phyloP scores from a whole-genome alignment of 805 yeast genomes.

The Starmera dryadoides region DNA sequence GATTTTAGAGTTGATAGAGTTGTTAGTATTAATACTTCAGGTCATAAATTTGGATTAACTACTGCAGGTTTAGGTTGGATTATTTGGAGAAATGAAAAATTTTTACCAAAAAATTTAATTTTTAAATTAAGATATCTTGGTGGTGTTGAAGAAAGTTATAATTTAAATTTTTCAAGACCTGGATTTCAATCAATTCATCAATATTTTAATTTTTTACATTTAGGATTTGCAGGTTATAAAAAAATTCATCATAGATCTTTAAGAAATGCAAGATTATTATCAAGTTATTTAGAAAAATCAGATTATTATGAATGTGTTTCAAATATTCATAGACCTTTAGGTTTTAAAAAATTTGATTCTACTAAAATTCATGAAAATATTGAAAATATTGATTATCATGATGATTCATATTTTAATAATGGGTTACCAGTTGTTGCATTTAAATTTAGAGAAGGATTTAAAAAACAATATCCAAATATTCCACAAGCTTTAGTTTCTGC shows the following conservation, averaged over 20 bases:
- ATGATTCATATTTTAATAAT: conserved; percentile 47
- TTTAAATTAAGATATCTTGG: conserved; percentile 82
- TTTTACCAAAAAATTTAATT: conserved; percentile 63
- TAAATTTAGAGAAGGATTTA: conserved; percentile 55
- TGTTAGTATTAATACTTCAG: conserved; percentile 79
- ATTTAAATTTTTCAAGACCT: conserved; percentile 84
- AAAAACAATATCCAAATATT: conserved; percentile 60
- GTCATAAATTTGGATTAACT: conserved; percentile 88
- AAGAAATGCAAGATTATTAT: conserved; percentile 62
- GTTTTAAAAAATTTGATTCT: conserved; percentile 21
- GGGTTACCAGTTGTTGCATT: conserved; percentile 92
- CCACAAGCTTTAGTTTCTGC: conserved; percentile 75
- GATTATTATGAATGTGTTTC: conserved; percentile 68
- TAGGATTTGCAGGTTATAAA: conserved; percentile 69
- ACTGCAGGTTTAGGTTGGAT: conserved; percentile 94
- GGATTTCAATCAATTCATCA: conserved; percentile 89
- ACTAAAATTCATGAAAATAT: conserved; percentile 19
- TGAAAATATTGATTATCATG: conserved; percentile 20
- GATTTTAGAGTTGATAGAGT: conserved; percentile 77
- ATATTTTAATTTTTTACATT: conserved; percentile 68
- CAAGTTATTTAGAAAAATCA: conserved; percentile 56
- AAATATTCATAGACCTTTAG: conserved; percentile 59
- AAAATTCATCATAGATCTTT: conserved; percentile 55
- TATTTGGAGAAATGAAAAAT: conserved; percentile 60
- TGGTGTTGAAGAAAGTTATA: conserved; percentile 81